Base-by-base conservation (phyloP, 23 red algal genomes). In the Gracilaria gracilis region DNA sequence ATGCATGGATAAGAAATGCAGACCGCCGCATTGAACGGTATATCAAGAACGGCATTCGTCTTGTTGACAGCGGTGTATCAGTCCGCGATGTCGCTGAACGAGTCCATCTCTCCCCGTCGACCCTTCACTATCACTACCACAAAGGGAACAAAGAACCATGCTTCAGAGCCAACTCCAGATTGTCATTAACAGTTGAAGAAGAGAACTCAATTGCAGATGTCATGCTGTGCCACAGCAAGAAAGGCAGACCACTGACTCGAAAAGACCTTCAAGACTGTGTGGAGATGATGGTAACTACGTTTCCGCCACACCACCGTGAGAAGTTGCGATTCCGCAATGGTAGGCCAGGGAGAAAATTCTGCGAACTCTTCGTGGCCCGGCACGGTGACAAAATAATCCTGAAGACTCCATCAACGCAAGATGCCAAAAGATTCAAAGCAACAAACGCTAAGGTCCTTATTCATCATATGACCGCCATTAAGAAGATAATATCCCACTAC, bases 371-470 rank as follows among this genome's bases (percentile, higher is more conserved):
- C 34, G 65, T 35, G 25, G 65, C 65, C 27, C 65, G 15, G 28
- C 65, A 70, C 34, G 25, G 14, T 25, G 3, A 70, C 4, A 35
- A 38, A 2, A 70, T 70, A 33, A 70, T 70, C 12, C 35, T 70
- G 4, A 33, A 70, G 25, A 4, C 8, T 4, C 74, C 39, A 2
- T 57, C n/a, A 23, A 23, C 38, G 12, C 74, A 79, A 44, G 74
- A 79, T 33, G 74, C 74, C 27, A 47, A 79, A 24, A 4, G 50
- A 79, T 79, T 79, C 51, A 14, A 2, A 5, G 74, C 74, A 9
- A 57, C 50, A 17, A 79, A 79, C 42, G 74, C 74, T 2, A 57
- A 79, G n/a, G 74, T 79, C 9, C 39, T 79, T 9, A 9, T 70
- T 16, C 31, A 33, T 14, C 34, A 79, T 38, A 50, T 79, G 74